Evolutionary conservation across 2,329 filamentous ascomycete genomes (phyloP), one percentile per base, ranked within the genome.

Genomic region (Cadophora gregata): DNA sequence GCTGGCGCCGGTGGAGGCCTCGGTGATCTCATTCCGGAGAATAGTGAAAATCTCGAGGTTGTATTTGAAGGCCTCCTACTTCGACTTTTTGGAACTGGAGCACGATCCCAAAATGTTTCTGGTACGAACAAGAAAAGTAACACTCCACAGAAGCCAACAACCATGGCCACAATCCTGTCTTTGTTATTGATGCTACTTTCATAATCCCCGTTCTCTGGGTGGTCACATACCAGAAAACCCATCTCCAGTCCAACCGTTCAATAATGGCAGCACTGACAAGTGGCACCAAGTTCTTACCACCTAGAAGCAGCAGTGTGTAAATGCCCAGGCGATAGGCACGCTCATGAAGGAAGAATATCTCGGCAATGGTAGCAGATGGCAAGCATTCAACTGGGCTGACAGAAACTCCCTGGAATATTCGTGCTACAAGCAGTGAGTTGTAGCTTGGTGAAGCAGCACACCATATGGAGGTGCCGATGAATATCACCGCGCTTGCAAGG

Each of bases 321-420:
- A 98, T 93, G 10, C 96, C 96, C 53, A 98, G 88, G 4, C 95
- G 90, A 77, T 94, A 98, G 0, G 95, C 95, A 68, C 95, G 86
- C 80, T 98, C 95, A 74, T 98, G 95, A 24, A 98, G 83, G 76
- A 97, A 97, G 81, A 94, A 98, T 67, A 98, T 97, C 78, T 98
- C 95, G 3, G 94, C 93, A 74, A 98, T 95, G 0, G 93, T 97
- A 19, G 95, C 94, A 4, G 93, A 97, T 0, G 95, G 95, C 33
- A 98, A 84, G 75, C 93, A 97, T 78, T 98, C 95, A 9, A 97
- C 93, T 0, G 93, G 93, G 71, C 92, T 96, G 59, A 97, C 90
- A 0, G 93, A 90, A 10, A 97, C 83, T 3, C 95, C 96, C 78
- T 96, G 93, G 68, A 97, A 90, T 58, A 98, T 88, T 63, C 95